phyloP scores from a whole-genome alignment of 2,329 filamentous ascomycete species.

The Camptophora hylomeconis region DNA sequence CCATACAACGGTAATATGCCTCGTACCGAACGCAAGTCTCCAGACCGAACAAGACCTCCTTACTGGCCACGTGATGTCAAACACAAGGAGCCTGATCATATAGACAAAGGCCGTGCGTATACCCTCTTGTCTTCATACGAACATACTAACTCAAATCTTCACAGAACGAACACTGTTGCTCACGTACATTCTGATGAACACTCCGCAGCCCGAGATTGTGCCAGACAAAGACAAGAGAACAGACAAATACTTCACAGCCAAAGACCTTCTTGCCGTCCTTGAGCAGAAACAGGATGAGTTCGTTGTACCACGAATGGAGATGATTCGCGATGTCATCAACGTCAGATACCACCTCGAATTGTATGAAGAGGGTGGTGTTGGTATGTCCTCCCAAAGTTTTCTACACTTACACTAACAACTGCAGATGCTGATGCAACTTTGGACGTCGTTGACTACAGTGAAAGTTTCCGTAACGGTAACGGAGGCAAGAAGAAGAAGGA shows the following conservation, averaged over 20 bases:
- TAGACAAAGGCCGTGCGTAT: slow-evolving; percentile 32
- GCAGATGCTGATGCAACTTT: slow-evolving; percentile 14
- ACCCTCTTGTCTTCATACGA: background rate
- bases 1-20: slow-evolving; percentile 36
- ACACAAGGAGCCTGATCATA: slow-evolving; percentile 37
- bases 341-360: slow-evolving; percentile 14
- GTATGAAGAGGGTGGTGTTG: slow-evolving; percentile 13
- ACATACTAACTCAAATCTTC: background rate
- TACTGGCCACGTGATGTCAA: slow-evolving; percentile 24
- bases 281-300: slow-evolving; percentile 14
- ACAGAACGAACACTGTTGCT: slow-evolving; percentile 18
- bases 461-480: slow-evolving; percentile 1
- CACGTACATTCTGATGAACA: slow-evolving; percentile 15
- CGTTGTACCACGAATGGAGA: slow-evolving; percentile 10
- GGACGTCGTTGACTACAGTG: slow-evolving; percentile 6
- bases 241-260: slow-evolving; percentile 8
- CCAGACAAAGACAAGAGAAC: slow-evolving; percentile 1
- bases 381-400: slow-evolving; percentile 7
- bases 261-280: slow-evolving; percentile 11
- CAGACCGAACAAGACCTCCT: slow-evolving; percentile 31
- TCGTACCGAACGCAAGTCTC: slow-evolving; percentile 26
- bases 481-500: slow-evolving; percentile 3
- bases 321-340: slow-evolving; percentile 13
- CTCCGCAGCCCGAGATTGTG: slow-evolving; percentile 11
- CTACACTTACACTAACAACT: slow-evolving; percentile 2